A percentile compares a stretch with the other conserved stretches of the same genome.
Evolutionary conservation across 2,329 filamentous ascomycete genomes (phyloP).

Genomic region (Hortaea sp.): DNA sequence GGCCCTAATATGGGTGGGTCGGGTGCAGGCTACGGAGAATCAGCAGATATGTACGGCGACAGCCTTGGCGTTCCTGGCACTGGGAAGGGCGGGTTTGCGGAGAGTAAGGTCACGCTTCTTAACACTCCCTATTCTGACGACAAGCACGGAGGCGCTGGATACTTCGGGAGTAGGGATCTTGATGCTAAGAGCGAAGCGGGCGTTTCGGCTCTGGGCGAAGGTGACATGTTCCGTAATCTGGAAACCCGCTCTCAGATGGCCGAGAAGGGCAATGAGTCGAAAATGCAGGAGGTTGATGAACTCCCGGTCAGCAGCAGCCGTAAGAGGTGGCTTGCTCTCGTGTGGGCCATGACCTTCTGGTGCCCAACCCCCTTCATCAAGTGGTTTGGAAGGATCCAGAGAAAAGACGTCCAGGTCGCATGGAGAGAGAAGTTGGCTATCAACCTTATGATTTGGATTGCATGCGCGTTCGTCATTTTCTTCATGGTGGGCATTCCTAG

Average conservation of each 20-base stretch:
- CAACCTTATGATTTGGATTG: conserved; percentile 93
- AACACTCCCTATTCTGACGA: conserved; percentile 56
- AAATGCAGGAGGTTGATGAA: conserved; percentile 83
- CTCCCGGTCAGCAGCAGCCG: conserved; percentile 65
- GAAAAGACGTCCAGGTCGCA: conserved; percentile 82
- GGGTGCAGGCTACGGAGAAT: not conserved
- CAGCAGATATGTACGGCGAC: not conserved
- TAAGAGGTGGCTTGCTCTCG: conserved; percentile 81
- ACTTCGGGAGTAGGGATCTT: conserved; percentile 69
- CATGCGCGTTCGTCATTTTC: conserved; percentile 68
- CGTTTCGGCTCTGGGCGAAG: conserved; percentile 77
- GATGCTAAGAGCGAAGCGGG: conserved; percentile 88
- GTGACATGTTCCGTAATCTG: conserved; percentile 96
- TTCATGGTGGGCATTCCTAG: conserved; percentile 81
- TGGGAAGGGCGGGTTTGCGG: conserved; percentile 45
- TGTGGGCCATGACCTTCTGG: conserved; percentile 76
- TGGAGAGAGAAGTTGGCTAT: conserved; percentile 98
- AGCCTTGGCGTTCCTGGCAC: conserved; percentile 34
- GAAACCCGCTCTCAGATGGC: conserved; percentile 91
- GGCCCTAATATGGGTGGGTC: conserved; percentile 49
- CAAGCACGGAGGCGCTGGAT: conserved; percentile 55
- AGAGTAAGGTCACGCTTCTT: conserved; percentile 49
- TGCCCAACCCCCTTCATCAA: conserved; percentile 77
- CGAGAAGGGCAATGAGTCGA: conserved; percentile 85
- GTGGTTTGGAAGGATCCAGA: conserved; percentile 69